A percentile compares a stretch with the other conserved stretches of the same genome.
Conservation (phyloP, 345 rosid species). For the Lepidium africanum region DNA sequence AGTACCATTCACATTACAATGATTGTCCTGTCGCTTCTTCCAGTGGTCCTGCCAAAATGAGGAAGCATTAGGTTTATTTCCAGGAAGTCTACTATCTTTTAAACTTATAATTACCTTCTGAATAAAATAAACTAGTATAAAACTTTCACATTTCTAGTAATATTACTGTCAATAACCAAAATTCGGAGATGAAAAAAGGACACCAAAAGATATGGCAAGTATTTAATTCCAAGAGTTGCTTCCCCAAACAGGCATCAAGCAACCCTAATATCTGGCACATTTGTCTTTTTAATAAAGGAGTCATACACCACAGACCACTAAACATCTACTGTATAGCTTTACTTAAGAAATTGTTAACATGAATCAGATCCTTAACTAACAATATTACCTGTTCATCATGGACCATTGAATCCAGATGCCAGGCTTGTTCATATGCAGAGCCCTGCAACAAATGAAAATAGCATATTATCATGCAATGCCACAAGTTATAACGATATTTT, state of each 20-base stretch:
- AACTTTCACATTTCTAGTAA: neutral
- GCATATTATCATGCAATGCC: conserved; percentile 12
- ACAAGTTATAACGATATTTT: neutral
- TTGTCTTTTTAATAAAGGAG: neutral
- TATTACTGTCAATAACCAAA: neutral
- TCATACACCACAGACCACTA: neutral
- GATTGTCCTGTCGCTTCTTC: conserved; percentile 66
- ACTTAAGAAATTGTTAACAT: neutral
- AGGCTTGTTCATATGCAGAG: conserved; percentile 60
- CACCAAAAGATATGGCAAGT: neutral
- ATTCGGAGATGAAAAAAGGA: neutral
- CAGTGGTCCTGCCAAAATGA: conserved; percentile 47
- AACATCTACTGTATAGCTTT: neutral
- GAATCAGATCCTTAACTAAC: neutral
- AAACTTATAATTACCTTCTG: neutral
- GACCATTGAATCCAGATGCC: conserved; percentile 59
- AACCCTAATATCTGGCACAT: neutral
- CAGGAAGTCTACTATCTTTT: neutral
- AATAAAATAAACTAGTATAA: neutral
- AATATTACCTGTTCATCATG: conserved; percentile 61
- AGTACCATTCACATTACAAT: conserved; percentile 62
- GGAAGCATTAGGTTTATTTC: conserved; percentile 6
- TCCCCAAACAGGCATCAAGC: neutral
- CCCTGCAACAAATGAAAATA: conserved; percentile 45
- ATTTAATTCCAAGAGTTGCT: conserved; percentile 9